Evolutionary conservation across 2,329 filamentous ascomycete genomes (phyloP).

Genomic region (Leptographium lundbergii): DNA sequence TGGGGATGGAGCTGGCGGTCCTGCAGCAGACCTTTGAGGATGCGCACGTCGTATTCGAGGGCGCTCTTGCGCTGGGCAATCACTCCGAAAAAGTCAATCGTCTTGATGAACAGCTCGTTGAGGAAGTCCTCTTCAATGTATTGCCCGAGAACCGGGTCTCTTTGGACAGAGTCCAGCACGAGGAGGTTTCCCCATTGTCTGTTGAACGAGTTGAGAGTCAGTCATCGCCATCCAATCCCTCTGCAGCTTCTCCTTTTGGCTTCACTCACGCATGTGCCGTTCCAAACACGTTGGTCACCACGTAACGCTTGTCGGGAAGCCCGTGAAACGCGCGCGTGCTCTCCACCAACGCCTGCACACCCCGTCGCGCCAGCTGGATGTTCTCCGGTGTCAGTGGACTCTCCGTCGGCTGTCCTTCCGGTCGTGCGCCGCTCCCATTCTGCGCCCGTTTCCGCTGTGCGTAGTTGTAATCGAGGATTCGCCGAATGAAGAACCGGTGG

Average conservation of each 20-base stretch:
- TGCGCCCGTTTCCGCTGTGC: conserved; percentile 18
- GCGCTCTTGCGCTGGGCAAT: conserved; percentile 64
- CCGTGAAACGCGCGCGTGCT: conserved; percentile 74
- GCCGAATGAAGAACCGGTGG: conserved; percentile 60
- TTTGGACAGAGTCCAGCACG: conserved; percentile 72
- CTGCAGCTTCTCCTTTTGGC: not conserved
- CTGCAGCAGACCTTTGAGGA: conserved; percentile 44
- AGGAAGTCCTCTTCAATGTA: conserved; percentile 46
- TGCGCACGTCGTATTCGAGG: conserved; percentile 59
- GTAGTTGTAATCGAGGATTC: conserved; percentile 38
- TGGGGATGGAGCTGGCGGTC: not conserved
- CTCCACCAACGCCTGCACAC: conserved; percentile 62
- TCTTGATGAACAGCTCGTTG: conserved; percentile 51
- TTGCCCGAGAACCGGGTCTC: conserved; percentile 46
- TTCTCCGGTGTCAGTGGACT: conserved; percentile 27
- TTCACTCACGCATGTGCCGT: conserved; percentile 83
- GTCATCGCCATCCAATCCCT: not conserved
- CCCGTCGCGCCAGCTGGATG: conserved; percentile 43
- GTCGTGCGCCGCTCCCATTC: not conserved
- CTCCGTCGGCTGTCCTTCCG: not conserved
- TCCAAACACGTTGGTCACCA: conserved; percentile 93
- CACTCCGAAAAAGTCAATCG: conserved; percentile 61
- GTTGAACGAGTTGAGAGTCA: not conserved
- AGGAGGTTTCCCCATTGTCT: conserved; percentile 97
- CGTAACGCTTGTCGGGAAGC: conserved; percentile 50